Base-by-base conservation (phyloP, 176 grass and related monocot species). In the Phragmites australis region DNA sequence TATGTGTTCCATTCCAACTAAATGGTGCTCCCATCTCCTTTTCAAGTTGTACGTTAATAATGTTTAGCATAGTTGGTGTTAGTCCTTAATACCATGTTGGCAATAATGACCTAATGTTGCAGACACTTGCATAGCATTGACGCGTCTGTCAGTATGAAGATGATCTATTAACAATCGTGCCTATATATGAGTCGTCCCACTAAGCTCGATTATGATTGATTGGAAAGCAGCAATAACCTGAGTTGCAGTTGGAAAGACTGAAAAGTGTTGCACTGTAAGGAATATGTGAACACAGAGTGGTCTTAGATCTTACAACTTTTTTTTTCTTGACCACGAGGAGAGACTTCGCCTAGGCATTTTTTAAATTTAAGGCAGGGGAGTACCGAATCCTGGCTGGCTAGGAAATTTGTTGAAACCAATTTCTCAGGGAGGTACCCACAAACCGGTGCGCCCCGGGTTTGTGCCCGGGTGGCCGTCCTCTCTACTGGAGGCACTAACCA, bases 251-350 rank as follows among this genome's bases (percentile, higher is more conserved):
- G 43, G n/a, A 65, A 74, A 53, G 31, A 57, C 34, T 64, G 32
- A 37, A 51, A 73, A 50, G 27, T 40, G 9, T 63, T 6, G 14
- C 30, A 73, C 30, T 49, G 9, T 61, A 19, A 48, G 16, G 68
- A 63, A 78, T 78, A 45, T 82, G 87, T 59, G 70, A n/a, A 84
- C 52, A 18, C 32, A 29, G 21, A 70, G 16, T 89, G 63, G 29
- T 70, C 62, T 69, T 84, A 68, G 61, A 74, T 79, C 19, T 58
- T 79, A 41, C 80, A 83, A 51, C 44, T 78, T 48, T 84, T 27
- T 37, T 37, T 37, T 37, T 37, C 34, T 37, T 37, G 34, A 37
- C 34, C 34, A 37, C 34, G 34, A 37, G 34, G 34, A 37, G 34
- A 37, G 34, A 37, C 34, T 37, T 37, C 34, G 34, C 34, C 34